Percentiles rank a stretch among this genome's conserved stretches.
Evolutionary conservation across 805 yeast species (phyloP).

Genomic region (Yarrowia bubula): DNA sequence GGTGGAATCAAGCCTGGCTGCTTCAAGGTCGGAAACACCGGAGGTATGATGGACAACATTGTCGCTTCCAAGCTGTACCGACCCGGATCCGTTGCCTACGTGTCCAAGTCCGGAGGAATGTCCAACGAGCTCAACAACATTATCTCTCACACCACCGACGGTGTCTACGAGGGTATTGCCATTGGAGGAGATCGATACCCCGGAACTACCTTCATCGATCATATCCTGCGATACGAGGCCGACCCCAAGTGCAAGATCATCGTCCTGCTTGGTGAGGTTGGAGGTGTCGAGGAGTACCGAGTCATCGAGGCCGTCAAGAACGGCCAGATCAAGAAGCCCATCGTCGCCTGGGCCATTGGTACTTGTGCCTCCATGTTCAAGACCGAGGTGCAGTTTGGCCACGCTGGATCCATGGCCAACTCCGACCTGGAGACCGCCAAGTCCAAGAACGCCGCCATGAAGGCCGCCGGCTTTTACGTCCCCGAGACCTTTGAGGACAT

Average conservation of each 20-base stretch:
- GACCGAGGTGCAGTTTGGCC: constrained; percentile 61
- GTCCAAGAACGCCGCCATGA: constrained; percentile 70
- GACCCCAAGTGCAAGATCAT: constrained; percentile 67
- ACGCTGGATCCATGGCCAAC: constrained; percentile 70
- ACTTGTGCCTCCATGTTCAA: constrained; percentile 69
- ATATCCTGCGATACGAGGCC: constrained; percentile 59
- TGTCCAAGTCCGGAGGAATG: constrained; percentile 51
- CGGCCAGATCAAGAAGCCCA: constrained; percentile 64
- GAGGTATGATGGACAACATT: constrained; percentile 52
- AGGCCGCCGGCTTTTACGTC: constrained; percentile 89
- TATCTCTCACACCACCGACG: constrained; percentile 46
- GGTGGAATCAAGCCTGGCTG: constrained; percentile 52
- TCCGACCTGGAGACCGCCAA: constrained; percentile 68
- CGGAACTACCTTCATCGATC: constrained; percentile 69
- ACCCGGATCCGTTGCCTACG: constrained; percentile 49
- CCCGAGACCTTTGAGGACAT: constrained; percentile 67
- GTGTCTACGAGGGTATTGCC: constrained; percentile 59
- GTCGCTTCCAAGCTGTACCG: constrained; percentile 50
- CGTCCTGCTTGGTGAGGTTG: constrained; percentile 66
- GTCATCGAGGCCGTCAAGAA: constrained; percentile 65
- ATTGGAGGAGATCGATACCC: constrained; percentile 76
- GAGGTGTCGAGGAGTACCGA: constrained; percentile 72
- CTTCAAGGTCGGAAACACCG: constrained; percentile 51
- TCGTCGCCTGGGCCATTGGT: constrained; percentile 71
- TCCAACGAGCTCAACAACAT: constrained; percentile 50